A percentile compares a stretch with the other conserved stretches of the same genome.
phyloP scores from a whole-genome alignment of 768 basidiomycete species.

The Chalciporus pseudorubinellus region DNA sequence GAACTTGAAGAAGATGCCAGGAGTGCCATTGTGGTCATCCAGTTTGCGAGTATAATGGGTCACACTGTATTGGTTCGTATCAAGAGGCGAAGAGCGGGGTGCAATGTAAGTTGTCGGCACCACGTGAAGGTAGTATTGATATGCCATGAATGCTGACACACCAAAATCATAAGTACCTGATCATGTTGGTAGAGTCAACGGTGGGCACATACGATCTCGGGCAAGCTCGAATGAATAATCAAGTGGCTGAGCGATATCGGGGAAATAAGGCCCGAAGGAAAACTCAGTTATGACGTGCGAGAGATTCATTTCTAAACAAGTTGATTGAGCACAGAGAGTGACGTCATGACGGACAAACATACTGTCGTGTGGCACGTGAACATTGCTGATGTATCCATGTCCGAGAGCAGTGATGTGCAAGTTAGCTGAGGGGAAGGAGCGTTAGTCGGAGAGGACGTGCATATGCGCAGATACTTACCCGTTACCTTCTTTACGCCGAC shows the following conservation, averaged over 20 bases:
- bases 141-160: slow-evolving; percentile 73
- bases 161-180: too few relatives aligned
- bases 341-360: slow-evolving; percentile 30
- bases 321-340: not conserved
- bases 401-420: slow-evolving; percentile 93
- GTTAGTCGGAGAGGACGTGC: not conserved
- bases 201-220: slow-evolving; percentile 47
- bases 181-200: not conserved
- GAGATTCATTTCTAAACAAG: slow-evolving; percentile 81
- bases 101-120: slow-evolving; percentile 94
- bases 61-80: slow-evolving; percentile 89
- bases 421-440: slow-evolving; percentile 53
- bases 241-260: slow-evolving; percentile 90
- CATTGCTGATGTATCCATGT: slow-evolving; percentile 85
- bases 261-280: slow-evolving; percentile 95
- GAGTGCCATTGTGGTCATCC: slow-evolving; percentile 77
- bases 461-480: slow-evolving; percentile 39
- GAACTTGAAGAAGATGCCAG: too few relatives aligned
- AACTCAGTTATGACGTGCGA: slow-evolving; percentile 96
- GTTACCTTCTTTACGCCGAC: slow-evolving; percentile 87
- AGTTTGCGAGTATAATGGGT: slow-evolving; percentile 85
- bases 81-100: slow-evolving; percentile 58
- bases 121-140: slow-evolving; percentile 93
- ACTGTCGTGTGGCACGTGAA: slow-evolving; percentile 88
- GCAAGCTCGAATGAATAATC: slow-evolving; percentile 85